phyloP scores from a whole-genome alignment of 768 basidiomycete genomes.

The Tulasnella sp. region DNA sequence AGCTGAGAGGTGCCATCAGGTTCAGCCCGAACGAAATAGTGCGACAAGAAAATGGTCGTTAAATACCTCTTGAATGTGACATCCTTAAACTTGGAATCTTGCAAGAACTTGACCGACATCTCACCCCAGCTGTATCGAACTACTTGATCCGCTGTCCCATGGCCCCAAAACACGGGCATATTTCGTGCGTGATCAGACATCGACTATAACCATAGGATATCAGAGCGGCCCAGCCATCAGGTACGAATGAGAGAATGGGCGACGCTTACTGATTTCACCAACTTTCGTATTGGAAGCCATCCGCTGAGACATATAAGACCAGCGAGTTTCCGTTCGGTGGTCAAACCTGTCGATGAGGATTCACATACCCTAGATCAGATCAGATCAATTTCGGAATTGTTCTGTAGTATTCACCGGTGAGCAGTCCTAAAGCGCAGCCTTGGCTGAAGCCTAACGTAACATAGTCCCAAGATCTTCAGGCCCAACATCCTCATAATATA shows the following conservation, averaged over 20 bases:
- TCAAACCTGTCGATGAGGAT: constrained; percentile 35
- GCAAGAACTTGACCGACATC: constrained; percentile 48
- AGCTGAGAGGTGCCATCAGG: constrained; percentile 24
- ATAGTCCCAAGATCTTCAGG: background rate
- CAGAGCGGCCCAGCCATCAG: too few relatives aligned
- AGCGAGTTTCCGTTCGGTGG: constrained; percentile 52
- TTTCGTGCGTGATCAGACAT: constrained; percentile 45
- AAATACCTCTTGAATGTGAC: constrained; percentile 24
- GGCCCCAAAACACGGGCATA: constrained; percentile 79
- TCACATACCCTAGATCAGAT: background rate
- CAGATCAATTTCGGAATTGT: background rate
- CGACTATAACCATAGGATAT: constrained; percentile 39
- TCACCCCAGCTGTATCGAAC: constrained; percentile 48
- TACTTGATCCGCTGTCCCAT: constrained; percentile 66
- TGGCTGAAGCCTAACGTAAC: constrained; percentile 12
- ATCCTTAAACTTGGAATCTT: constrained; percentile 40
- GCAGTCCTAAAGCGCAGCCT: constrained; percentile 52
- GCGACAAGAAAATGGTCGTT: background rate
- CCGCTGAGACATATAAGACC: constrained; percentile 67
- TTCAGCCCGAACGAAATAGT: constrained; percentile 13
- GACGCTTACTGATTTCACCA: constrained; percentile 58
- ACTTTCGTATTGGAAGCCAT: constrained; percentile 61
- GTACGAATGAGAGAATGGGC: too few relatives aligned
- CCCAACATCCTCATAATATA: background rate
- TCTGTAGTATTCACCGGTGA: constrained; percentile 36